Percentiles rank a stretch among this genome's conserved stretches.
These are phyloP conservation scores for Eucalyptus cloeziana DNA, from an alignment of 345 rosid genomes.

Conservation along the genomic window DNA sequence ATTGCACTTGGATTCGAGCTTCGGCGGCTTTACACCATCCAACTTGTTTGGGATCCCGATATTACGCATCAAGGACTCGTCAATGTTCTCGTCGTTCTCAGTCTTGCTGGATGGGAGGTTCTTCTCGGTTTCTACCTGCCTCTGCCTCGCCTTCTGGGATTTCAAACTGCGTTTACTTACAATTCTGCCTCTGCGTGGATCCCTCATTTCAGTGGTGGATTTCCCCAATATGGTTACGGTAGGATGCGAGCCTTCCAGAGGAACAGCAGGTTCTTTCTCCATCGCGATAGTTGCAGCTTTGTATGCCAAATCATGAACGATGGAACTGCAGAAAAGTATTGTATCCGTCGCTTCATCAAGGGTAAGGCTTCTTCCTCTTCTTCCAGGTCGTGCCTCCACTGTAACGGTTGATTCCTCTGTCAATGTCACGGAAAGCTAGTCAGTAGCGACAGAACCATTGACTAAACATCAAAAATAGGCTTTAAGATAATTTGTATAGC, in stretches of 20 bases:
- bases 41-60: conserved; percentile 52
- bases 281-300: conserved; percentile 72
- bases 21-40: conserved; percentile 63
- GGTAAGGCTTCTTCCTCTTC: conserved; percentile 72
- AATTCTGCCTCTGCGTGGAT: conserved; percentile 30
- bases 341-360: conserved; percentile 95
- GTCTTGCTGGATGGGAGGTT: conserved; percentile 19
- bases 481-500: background rate
- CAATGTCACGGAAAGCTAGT: background rate
- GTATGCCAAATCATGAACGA: conserved; percentile 85
- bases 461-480: background rate
- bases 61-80: conserved; percentile 39
- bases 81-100: conserved; percentile 83
- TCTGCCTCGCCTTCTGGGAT: conserved; percentile 43
- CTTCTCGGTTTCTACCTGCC: conserved; percentile 36
- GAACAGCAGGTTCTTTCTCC: conserved; percentile 40
- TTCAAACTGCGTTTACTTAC: conserved; percentile 36
- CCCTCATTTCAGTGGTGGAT: conserved; percentile 34
- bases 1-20: conserved; percentile 94
- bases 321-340: conserved; percentile 90
- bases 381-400: conserved; percentile 50
- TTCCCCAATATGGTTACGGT: conserved; percentile 67
- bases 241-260: conserved; percentile 49
- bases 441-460: background rate
- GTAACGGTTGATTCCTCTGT: conserved; percentile 65